Conservation (phyloP, 2,329 filamentous ascomycete species). For the Phialocephala subalpina region DNA sequence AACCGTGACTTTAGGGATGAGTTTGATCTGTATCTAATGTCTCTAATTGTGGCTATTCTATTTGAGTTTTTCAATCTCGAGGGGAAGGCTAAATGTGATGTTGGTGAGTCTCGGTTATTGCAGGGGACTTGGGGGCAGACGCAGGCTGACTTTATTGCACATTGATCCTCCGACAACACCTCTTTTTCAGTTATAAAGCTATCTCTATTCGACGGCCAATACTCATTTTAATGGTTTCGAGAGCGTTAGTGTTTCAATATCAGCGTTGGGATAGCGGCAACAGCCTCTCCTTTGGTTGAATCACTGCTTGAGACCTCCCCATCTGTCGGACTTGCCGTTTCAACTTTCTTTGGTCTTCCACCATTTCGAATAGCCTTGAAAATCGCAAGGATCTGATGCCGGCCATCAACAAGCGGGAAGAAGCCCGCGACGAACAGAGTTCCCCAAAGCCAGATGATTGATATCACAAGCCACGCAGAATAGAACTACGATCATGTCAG, state of each 20-base stretch:
- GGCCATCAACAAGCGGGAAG: slow-evolving; percentile 19
- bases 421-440: slow-evolving; percentile 15
- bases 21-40: too few species aligned
- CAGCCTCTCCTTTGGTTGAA: not conserved
- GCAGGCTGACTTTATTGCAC: too few species aligned
- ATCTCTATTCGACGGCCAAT: too few species aligned
- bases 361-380: not conserved
- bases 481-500: slow-evolving; percentile 1
- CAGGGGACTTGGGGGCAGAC: too few species aligned
- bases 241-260: not conserved
- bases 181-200: too few species aligned
- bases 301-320: not conserved
- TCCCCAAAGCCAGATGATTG: slow-evolving; percentile 20
- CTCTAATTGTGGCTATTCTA: too few species aligned
- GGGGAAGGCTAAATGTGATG: too few species aligned
- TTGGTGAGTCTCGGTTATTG: too few species aligned
- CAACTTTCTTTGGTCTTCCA: not conserved
- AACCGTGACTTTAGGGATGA: too few species aligned
- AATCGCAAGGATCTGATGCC: slow-evolving; percentile 8
- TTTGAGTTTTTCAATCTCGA: too few species aligned
- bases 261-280: not conserved
- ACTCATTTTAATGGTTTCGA: too few species aligned
- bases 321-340: not conserved
- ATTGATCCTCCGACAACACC: too few species aligned
- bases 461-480: slow-evolving; percentile 15